Conservation (phyloP, 1,284 basidiomycete genomes). For the Ceratobasidium sp. region DNA sequence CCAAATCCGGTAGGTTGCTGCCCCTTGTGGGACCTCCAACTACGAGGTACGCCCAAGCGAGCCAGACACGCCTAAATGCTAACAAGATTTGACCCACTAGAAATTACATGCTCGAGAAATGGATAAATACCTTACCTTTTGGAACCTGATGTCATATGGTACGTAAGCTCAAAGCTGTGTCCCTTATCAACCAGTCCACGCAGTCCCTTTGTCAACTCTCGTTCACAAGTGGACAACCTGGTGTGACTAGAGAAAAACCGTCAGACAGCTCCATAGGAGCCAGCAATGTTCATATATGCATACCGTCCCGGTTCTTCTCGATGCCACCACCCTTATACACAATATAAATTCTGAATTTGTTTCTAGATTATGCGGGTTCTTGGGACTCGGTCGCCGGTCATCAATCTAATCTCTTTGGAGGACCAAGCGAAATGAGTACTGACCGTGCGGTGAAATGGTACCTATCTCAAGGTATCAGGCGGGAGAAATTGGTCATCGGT, state of each 20-base stretch:
- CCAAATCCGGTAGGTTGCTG: conserved; percentile 67
- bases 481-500: conserved; percentile 82
- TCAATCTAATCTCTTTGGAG: conserved; percentile 84
- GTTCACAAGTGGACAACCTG: too few relatives aligned
- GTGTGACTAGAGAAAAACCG: too few relatives aligned
- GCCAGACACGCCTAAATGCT: background rate
- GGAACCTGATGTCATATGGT: conserved; percentile 90
- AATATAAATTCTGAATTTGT: background rate
- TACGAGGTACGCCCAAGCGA: conserved; percentile 56
- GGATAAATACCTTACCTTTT: conserved; percentile 88
- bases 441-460: conserved; percentile 78
- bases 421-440: conserved; percentile 59
- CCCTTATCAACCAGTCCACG: too few relatives aligned
- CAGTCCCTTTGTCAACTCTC: too few relatives aligned
- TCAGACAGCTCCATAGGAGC: too few relatives aligned
- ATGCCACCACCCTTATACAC: conserved; percentile 1
- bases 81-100: conserved; percentile 11
- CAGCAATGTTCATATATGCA: background rate
- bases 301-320: background rate
- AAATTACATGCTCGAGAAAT: conserved; percentile 80
- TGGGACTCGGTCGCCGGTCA: conserved; percentile 82
- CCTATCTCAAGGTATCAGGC: conserved; percentile 69
- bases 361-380: conserved; percentile 64
- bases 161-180: too few relatives aligned
- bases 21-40: conserved; percentile 89